Evolutionary conservation across 208 protist species (phyloP), one percentile per base, ranked within the genome.

Genomic region (Leishmania major): DNA sequence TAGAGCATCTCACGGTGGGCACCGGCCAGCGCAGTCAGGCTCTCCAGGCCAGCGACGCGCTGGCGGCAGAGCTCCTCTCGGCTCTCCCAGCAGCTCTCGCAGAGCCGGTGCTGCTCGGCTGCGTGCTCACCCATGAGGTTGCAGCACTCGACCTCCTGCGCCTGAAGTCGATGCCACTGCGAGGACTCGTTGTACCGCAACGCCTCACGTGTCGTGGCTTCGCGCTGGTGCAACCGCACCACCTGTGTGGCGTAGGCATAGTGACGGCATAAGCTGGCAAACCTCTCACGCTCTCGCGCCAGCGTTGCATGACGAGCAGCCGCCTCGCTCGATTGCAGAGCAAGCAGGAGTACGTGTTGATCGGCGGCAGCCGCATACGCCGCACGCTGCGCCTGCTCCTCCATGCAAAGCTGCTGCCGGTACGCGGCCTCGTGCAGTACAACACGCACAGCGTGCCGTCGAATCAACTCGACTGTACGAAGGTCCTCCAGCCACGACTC

Each of bases 301-400:
- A 75, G 2, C 6, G 86, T 66, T 3, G 89, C 87, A 35, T 67
- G 64, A n/a, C 90, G 88, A 17, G 83, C 89, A n/a, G 91, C 87
- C 10, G 78, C 80, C 84, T 96, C 93, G 81, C 88, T 89, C 1
- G 62, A 47, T 17, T 84, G 69, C 10, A 94, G 40, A 31, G 88
- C 84, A n/a, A 84, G 49, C 1, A 89, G 59, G 2, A 93, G 78
- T 60, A 82, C 8, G 72, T 85, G 77, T 40, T 78, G 74, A 73
- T 93, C 89, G 7, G 62, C 83, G 7, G 83, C 66, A 5, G 1
- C 17, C 8, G 80, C 76, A 47, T 40, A 71, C 49, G 76, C 70
- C 19, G 37, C 31, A 49, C 88, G 90, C 70, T 75, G 75, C 37
- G 66, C 69, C 28, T 83, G 62, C 82, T 92, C 89, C 47, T 80